These are phyloP conservation scores for Hypoxylon sp. DNA, from an alignment of 2,329 filamentous ascomycete genomes.

Conservation along the genomic window DNA sequence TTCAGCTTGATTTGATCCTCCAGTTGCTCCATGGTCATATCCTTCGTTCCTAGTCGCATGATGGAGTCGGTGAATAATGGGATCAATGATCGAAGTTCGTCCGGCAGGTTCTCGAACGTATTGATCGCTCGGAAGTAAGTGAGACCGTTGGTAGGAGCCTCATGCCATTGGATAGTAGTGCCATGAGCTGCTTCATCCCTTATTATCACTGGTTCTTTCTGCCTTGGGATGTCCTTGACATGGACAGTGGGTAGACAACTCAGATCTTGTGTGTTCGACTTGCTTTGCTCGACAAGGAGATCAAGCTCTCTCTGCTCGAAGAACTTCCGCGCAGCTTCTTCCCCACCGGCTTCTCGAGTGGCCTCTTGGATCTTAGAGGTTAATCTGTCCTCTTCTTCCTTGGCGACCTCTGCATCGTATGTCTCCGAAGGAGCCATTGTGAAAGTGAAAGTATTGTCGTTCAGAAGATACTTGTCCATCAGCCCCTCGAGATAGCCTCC, in stretches of 20 bases:
- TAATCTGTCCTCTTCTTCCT: conserved; percentile 83
- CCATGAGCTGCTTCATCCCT: conserved; percentile 75
- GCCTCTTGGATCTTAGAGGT: conserved; percentile 79
- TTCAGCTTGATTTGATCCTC: conserved; percentile 97
- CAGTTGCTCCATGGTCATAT: conserved; percentile 91
- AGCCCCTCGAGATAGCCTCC: conserved; percentile 86
- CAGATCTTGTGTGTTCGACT: conserved; percentile 85
- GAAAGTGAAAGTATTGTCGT: conserved; percentile 88
- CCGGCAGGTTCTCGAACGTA: conserved; percentile 80
- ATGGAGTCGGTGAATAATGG: conserved; percentile 93
- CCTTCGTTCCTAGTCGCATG: conserved; percentile 91
- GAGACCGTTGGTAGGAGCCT: conserved; percentile 93
- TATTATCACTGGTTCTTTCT: conserved; percentile 71
- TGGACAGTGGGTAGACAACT: conserved; percentile 89
- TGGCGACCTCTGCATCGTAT: conserved; percentile 79
- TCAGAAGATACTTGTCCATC: conserved; percentile 90
- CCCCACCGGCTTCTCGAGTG: conserved; percentile 75
- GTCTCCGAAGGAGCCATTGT: conserved; percentile 90
- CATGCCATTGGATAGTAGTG: conserved; percentile 86
- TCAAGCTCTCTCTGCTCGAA: conserved; percentile 84
- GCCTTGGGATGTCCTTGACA: conserved; percentile 88
- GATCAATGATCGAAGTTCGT: conserved; percentile 85
- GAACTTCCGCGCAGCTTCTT: conserved; percentile 77
- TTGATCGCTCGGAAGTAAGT: conserved; percentile 96
- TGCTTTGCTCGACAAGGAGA: conserved; percentile 84